Conservation (phyloP, 805 yeast species). For the Torulaspora delbrueckii region DNA sequence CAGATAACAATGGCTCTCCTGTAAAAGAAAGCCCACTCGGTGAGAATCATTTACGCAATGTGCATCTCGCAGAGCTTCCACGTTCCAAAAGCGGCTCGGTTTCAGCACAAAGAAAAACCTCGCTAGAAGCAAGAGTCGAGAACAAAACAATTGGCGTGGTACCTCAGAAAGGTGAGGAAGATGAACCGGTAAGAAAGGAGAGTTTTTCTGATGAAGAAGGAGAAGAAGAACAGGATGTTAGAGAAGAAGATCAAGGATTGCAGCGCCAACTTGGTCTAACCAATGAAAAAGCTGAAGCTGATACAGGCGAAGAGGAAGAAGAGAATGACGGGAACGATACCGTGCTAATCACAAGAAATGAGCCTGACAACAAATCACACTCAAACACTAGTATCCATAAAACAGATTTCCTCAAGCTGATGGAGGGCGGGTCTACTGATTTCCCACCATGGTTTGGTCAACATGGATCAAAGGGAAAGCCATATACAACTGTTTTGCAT, state of each 20-base stretch:
- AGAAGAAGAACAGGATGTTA: constrained; percentile 12
- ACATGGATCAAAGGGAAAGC: constrained; percentile 16
- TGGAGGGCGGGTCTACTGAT: constrained; percentile 23
- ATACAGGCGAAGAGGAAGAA: constrained; percentile 8
- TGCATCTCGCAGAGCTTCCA: constrained; percentile 32
- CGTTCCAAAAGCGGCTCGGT: constrained; percentile 9
- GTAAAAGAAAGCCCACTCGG: constrained; percentile 23
- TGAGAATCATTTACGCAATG: constrained; percentile 19
- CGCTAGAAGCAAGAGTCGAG: constrained; percentile 23
- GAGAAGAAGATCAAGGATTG: constrained; percentile 2
- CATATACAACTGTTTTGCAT: constrained; percentile 29
- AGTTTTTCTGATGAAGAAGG: constrained; percentile 24
- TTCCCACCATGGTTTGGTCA: constrained; percentile 21
- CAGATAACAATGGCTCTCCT: constrained; percentile 33
- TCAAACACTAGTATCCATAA: constrained; percentile 28
- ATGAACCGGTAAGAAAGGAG: constrained; percentile 21
- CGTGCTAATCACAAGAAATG: constrained; percentile 12
- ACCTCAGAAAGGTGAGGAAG: constrained; percentile 3
- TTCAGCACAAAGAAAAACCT: constrained; percentile 22
- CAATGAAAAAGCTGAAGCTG: neutral
- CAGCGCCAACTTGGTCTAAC: neutral
- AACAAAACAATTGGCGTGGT: constrained; percentile 7
- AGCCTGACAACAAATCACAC: constrained; percentile 6
- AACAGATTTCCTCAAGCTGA: constrained; percentile 25
- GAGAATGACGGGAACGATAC: constrained; percentile 18